phyloP scores from a whole-genome alignment of 192 early-diverging fungal genomes.

The Linnemannia schmuckeri region DNA sequence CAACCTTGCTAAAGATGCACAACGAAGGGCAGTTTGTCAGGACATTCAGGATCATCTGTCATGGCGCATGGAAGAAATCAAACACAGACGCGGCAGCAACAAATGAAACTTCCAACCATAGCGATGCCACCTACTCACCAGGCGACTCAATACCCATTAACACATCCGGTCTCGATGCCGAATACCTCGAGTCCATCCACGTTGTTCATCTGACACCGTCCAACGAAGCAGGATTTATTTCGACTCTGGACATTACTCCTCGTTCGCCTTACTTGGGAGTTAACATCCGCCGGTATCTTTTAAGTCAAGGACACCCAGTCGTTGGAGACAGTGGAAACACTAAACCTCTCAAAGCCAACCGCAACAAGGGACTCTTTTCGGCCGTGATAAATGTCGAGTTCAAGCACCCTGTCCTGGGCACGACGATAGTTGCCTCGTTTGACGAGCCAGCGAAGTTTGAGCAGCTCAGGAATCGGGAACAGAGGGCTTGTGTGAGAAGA shows the following conservation, averaged over 20 bases:
- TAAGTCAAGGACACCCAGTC: slow-evolving; percentile 60
- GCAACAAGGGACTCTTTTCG: slow-evolving; percentile 70
- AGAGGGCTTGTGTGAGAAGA: slow-evolving; percentile 62
- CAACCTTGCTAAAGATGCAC: slow-evolving; percentile 49
- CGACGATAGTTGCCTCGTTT: slow-evolving; percentile 27
- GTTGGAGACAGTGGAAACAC: slow-evolving; percentile 70
- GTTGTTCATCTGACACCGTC: slow-evolving; percentile 46
- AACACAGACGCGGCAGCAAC: neutral
- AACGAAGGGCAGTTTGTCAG: slow-evolving; percentile 32
- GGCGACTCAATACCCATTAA: slow-evolving; percentile 5
- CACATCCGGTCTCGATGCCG: slow-evolving; percentile 2
- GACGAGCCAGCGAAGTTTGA: slow-evolving; percentile 69
- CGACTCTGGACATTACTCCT: slow-evolving; percentile 45
- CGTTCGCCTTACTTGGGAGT: slow-evolving; percentile 51
- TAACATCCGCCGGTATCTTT: slow-evolving; percentile 67
- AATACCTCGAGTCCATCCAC: slow-evolving; percentile 23
- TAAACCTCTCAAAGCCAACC: slow-evolving; percentile 63
- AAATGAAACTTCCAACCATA: neutral
- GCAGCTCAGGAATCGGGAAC: slow-evolving; percentile 68
- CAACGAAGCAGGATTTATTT: slow-evolving; percentile 54
- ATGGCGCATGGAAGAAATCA: slow-evolving; percentile 24
- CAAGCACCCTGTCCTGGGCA: slow-evolving; percentile 39
- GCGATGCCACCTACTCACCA: neutral
- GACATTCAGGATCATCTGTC: slow-evolving; percentile 56
- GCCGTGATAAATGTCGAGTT: slow-evolving; percentile 62